Percentiles rank a stretch among this genome's conserved stretches.
Conservation (phyloP, 108 stramenopile genomes). For the Pseudonitzschia multistriata region DNA sequence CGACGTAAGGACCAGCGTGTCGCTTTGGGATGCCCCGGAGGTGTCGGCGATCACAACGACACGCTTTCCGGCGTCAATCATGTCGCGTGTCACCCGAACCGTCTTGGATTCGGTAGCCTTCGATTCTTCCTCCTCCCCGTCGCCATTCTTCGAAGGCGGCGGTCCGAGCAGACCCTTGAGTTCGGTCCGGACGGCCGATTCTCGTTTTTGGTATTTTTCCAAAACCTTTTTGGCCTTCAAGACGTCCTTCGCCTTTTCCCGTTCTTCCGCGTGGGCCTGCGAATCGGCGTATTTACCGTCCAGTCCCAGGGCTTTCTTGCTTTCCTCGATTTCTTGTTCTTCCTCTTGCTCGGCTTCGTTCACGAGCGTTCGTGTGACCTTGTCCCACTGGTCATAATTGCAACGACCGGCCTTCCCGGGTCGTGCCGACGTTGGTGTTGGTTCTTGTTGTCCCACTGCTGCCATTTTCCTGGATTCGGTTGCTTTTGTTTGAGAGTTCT, state of each 20-base stretch:
- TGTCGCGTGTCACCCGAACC: conserved; percentile 65
- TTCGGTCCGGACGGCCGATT: conserved; percentile 47
- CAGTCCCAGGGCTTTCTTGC: conserved; percentile 57
- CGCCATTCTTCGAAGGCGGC: conserved; percentile 23
- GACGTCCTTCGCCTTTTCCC: conserved; percentile 62
- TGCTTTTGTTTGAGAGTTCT: neutral
- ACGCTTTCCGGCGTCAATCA: conserved; percentile 77
- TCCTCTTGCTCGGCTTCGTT: conserved; percentile 57
- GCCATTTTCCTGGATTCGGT: neutral
- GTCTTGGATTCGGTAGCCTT: conserved; percentile 33
- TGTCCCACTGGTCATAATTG: conserved; percentile 77
- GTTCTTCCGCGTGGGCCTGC: conserved; percentile 75
- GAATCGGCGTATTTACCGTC: conserved; percentile 74
- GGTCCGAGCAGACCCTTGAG: conserved; percentile 50
- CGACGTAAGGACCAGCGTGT: conserved; percentile 73
- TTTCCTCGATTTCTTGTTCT: conserved; percentile 41
- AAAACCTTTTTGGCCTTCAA: conserved; percentile 56
- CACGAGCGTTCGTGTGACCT: conserved; percentile 52
- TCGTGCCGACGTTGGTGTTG: conserved; percentile 16
- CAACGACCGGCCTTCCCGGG: conserved; percentile 68
- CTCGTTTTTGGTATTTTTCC: conserved; percentile 68
- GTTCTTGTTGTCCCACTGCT: conserved; percentile 1
- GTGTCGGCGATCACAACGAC: conserved; percentile 67
- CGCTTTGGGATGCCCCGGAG: conserved; percentile 46
- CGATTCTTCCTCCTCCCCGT: conserved; percentile 32